These are phyloP conservation scores for Collybia sordida DNA, from an alignment of 768 basidiomycete genomes.

Conservation along the genomic window DNA sequence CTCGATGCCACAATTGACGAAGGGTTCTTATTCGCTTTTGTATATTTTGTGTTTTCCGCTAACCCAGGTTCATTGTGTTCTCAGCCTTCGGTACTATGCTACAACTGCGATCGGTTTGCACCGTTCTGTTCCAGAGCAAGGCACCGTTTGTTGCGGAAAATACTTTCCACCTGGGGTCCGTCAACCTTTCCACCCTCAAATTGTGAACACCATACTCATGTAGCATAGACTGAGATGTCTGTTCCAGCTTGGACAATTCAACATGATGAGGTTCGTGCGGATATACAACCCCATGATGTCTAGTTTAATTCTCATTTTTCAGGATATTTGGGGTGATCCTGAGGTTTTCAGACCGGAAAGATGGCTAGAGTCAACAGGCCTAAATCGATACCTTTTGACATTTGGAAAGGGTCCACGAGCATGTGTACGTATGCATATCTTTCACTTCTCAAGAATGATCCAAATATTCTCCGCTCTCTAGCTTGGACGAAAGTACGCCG, in stretches of 20 bases:
- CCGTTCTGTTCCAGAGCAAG: slow-evolving; percentile 27
- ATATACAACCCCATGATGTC: no score
- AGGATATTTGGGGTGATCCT: slow-evolving; percentile 31
- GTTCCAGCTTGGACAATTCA: slow-evolving; percentile 34
- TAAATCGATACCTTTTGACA: slow-evolving; percentile 23
- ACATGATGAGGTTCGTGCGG: slow-evolving; percentile 13
- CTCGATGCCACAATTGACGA: slow-evolving; percentile 26
- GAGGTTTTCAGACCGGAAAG: slow-evolving; percentile 32
- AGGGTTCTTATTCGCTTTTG: slow-evolving; percentile 13
- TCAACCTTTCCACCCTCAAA: neutral
- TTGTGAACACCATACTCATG: neutral
- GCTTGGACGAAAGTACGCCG: slow-evolving; percentile 22
- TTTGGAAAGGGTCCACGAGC: slow-evolving; percentile 31
- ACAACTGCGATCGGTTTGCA: slow-evolving; percentile 36
- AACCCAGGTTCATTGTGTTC: neutral
- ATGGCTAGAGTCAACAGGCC: slow-evolving; percentile 28
- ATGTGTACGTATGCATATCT: slow-evolving; percentile 21
- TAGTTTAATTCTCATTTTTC: neutral
- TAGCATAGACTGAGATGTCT: slow-evolving; percentile 28
- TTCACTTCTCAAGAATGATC: neutral
- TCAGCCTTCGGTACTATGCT: slow-evolving; percentile 29
- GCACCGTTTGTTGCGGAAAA: slow-evolving; percentile 19
- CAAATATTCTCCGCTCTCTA: neutral
- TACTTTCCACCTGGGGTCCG: slow-evolving; percentile 29
- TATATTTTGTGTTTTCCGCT: no score